phyloP scores from a whole-genome alignment of 208 protist species.

The Phytomonas sp. region DNA sequence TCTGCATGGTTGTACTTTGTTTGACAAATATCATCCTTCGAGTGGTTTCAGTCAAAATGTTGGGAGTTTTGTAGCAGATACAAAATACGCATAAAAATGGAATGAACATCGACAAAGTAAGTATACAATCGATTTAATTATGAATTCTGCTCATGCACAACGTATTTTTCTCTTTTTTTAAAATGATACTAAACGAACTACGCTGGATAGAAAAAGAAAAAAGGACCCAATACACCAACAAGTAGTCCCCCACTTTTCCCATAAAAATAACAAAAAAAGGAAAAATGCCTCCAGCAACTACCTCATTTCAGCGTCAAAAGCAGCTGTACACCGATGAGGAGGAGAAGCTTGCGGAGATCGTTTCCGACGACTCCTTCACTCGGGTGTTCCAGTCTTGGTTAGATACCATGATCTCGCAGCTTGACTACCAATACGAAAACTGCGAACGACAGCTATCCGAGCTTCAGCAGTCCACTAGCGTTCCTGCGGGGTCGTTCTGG shows the following conservation, averaged over 20 bases:
- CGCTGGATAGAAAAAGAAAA: background rate
- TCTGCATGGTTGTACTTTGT: background rate
- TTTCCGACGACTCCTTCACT: conserved; percentile 53
- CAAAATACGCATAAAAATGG: background rate
- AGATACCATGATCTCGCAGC: conserved; percentile 65
- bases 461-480: conserved; percentile 70
- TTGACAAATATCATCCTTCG: background rate
- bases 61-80: background rate
- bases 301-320: conserved; percentile 82
- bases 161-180: background rate
- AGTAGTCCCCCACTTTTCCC: no score
- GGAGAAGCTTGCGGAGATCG: conserved; percentile 56
- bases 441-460: conserved; percentile 83
- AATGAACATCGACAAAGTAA: background rate
- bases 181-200: background rate
- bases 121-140: background rate
- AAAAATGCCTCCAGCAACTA: conserved; percentile 34
- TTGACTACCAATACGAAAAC: conserved; percentile 75
- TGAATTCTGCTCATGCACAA: background rate
- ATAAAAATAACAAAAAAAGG: conserved; percentile 14
- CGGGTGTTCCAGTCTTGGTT: conserved; percentile 71
- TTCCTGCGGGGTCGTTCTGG: conserved; percentile 66
- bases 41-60: background rate
- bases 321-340: conserved; percentile 79
- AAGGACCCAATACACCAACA: background rate